Conservation (phyloP, 2,329 filamentous ascomycete genomes). For the Acephala macrosclerotiorum region DNA sequence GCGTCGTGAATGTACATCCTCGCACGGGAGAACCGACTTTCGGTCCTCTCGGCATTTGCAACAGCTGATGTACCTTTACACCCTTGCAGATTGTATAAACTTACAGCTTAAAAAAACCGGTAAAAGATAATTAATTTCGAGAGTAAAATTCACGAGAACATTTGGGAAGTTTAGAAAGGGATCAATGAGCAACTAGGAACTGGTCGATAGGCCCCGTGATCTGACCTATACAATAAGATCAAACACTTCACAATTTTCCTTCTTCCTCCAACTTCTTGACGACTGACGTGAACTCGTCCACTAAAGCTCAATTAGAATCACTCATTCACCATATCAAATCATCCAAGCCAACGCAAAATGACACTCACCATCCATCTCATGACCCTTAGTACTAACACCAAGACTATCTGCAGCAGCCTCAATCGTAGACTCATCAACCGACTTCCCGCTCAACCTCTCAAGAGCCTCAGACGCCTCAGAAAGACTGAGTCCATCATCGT, state of each 20-base stretch:
- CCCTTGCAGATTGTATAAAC: too few species aligned
- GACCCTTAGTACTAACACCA: neutral
- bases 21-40: too few species aligned
- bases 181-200: too few species aligned
- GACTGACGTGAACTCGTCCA: constrained; percentile 13
- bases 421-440: constrained; percentile 13
- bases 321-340: too few species aligned
- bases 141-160: neutral
- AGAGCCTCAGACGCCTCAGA: constrained; percentile 12
- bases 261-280: constrained; percentile 14
- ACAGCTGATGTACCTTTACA: too few species aligned
- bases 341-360: neutral
- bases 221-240: neutral
- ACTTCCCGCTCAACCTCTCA: constrained; percentile 14
- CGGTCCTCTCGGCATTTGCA: too few species aligned
- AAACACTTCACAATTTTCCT: constrained; percentile 8
- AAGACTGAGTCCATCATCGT: constrained; percentile 10
- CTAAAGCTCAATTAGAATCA: neutral
- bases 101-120: too few species aligned
- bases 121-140: too few species aligned
- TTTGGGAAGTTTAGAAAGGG: too few species aligned
- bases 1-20: too few species aligned
- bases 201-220: too few species aligned
- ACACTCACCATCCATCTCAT: constrained; percentile 16
- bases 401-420: neutral